Evolutionary conservation across 1,139 yeast species (phyloP), one percentile per base, ranked within the genome.

Genomic region (Eremothecium sinecaudum): DNA sequence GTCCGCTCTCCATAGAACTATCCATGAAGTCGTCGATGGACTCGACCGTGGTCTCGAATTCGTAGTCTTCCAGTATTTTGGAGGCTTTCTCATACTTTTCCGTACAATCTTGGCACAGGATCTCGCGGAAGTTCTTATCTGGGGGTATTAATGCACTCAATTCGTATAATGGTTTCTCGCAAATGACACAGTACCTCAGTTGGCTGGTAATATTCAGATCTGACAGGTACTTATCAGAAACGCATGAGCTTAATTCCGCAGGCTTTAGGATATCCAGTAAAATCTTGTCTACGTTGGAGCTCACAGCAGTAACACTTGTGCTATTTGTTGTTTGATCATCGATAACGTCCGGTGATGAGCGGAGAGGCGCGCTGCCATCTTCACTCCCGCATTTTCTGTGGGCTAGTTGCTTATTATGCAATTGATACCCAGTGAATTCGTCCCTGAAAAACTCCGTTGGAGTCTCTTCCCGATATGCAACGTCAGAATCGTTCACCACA

Each of bases 151-250:
- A 50, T 4, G 77, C 65, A 38, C 79, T 72, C 29, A 77, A 58
- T 40, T 77, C 84, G 50, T 77, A 78, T 15, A 78, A 52, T 5
- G 83, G 81, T 37, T 67, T 71, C 30, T 76, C 81, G 51, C 86
- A 78, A 10, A 77, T 60, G 16, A 75, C 74, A 49, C 86, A 78
- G 48, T 71, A 65, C 44, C 71, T 73, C 36, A 76, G 51, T 18
- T 42, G 28, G 1, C 45, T 36, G 18, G 36, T 36, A 32, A 41
- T 21, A 47, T 49, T 24, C 28, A 48, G 26, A 10, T 40, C 38
- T 2, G 44, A 38, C 12, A 51, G 31, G 34, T 51, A 51, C 32
- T 40, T 36, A 25, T 51, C 57, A 11, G 30, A 27, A 14, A 17
- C n/a, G 9, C 9, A 15, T 39, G 39, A 7, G 36, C 39, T 34